Evolutionary conservation across 495 filamentous ascomycete species (phyloP), one percentile per base, ranked within the genome.

Genomic region (Trichoderma virens): DNA sequence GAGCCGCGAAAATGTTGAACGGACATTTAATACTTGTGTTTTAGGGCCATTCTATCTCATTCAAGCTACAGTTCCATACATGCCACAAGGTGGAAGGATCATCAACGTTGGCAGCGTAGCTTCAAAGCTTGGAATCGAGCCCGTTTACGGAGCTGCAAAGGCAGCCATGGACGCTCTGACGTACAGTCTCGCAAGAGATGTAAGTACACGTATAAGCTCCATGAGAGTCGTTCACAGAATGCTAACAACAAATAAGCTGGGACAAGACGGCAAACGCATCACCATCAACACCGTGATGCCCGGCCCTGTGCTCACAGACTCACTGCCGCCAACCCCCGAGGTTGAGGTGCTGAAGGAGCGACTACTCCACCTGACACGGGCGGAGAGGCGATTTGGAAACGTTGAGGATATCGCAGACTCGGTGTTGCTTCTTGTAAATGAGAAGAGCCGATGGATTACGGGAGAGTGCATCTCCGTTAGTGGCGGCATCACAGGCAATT

Each of bases 371-470:
- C 39, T 76, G 51, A 71, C 70, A n/a, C 68, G 65, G 23, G 76
- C 71, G 3, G 75, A 72, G 27, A 70, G 73, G 59, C 67, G 73
- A 6, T 66, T 67, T 2, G 78, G 74, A 0, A 73, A 47, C 1
- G 67, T 71, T 0, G 68, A 73, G 41, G 79, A 84, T 70, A 71
- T 84, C 63, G 80, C 75, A 18, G 80, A 82, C 67, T 74, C 75
- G 11, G 79, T 79, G 25, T 61, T 77, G 23, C 68, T 82, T n/a
- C 51, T 84, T 11, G 75, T 72, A 13, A 75, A 72, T 13, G 82
- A 83, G 70, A 76, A 79, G 67, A 78, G 74, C 51, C 69, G 77
- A 8, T 82, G 80, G 82, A 72, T 84, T 43, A 82, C 79, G 0
- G 82, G 79, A 18, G 75, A 81, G 72, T 72, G 70, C 59, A 73